phyloP scores from a whole-genome alignment of 148 eudicot genomes.

The Suaeda aralocaspica region DNA sequence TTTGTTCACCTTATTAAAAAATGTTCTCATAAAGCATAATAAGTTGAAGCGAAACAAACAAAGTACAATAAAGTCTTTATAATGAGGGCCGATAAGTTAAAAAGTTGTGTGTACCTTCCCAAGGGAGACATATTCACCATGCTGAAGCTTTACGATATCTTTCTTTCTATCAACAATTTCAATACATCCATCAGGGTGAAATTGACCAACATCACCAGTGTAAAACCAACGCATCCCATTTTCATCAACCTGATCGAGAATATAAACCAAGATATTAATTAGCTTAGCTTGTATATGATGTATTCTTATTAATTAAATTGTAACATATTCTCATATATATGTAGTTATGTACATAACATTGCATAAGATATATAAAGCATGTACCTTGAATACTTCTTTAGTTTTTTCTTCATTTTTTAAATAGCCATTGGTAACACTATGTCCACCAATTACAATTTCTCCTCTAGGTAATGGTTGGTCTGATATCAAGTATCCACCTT shows the following conservation, averaged over 20 bases:
- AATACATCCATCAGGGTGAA: conserved; percentile 95
- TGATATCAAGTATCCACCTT: conserved; percentile 71
- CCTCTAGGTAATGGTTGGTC: conserved; percentile 98
- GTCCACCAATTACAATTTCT: conserved; percentile 86
- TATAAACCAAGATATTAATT: background rate
- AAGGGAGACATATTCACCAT: conserved; percentile 95
- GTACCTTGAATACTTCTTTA: conserved; percentile 82
- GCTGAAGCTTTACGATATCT: conserved; percentile 98
- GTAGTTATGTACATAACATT: too few relatives aligned
- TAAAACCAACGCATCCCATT: conserved; percentile 90
- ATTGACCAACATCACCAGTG: conserved; percentile 88
- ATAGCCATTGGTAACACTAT: conserved; percentile 77
- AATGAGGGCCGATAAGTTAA: background rate
- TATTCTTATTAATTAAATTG: too few relatives aligned
- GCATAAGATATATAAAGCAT: too few relatives aligned
- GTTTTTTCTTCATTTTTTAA: conserved; percentile 79
- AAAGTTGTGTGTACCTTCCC: conserved; percentile 56
- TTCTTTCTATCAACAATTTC: conserved; percentile 94
- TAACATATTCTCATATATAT: too few relatives aligned
- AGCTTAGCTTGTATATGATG: too few relatives aligned
- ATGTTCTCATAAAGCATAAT: too few relatives aligned
- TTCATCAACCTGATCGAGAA: conserved; percentile 80
- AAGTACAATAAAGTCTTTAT: background rate
- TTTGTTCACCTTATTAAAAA: too few relatives aligned
- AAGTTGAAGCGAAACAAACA: too few relatives aligned